A percentile compares a stretch with the other conserved stretches of the same genome.
Conservation (phyloP, 305 asterid species). For the Solanum hybrid region DNA sequence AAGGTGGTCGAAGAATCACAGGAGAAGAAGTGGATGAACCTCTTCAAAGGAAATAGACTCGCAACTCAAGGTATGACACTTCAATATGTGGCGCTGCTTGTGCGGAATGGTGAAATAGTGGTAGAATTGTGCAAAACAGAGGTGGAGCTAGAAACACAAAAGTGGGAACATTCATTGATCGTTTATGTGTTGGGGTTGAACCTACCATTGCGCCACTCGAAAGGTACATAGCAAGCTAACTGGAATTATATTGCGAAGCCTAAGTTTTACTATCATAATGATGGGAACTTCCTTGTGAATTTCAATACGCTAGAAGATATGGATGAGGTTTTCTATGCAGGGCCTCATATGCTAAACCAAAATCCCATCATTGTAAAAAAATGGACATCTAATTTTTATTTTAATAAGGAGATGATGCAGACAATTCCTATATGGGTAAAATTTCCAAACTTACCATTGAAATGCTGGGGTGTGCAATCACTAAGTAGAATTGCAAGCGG, state of each 20-base stretch:
- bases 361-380: not conserved
- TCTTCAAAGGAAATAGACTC: not conserved
- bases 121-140: not conserved
- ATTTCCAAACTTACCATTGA: not conserved
- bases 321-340: not conserved
- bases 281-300: not conserved
- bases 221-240: not conserved
- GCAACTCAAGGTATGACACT: not conserved
- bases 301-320: not conserved
- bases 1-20: not conserved
- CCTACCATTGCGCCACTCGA: not conserved
- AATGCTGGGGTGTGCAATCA: not conserved
- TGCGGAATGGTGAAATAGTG: not conserved
- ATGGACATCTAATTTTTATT: not conserved
- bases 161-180: not conserved
- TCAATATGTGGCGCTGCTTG: not conserved
- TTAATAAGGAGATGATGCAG: not conserved
- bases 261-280: not conserved
- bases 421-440: not conserved
- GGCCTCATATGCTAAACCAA: not conserved
- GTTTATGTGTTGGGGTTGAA: not conserved
- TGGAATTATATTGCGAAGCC: not conserved
- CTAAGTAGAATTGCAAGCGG: not conserved
- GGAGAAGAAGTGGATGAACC: not conserved
- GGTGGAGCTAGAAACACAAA: not conserved